These are phyloP conservation scores for Conticribra weissflogii DNA, from an alignment of 108 stramenopile species.

Conservation along the genomic window DNA sequence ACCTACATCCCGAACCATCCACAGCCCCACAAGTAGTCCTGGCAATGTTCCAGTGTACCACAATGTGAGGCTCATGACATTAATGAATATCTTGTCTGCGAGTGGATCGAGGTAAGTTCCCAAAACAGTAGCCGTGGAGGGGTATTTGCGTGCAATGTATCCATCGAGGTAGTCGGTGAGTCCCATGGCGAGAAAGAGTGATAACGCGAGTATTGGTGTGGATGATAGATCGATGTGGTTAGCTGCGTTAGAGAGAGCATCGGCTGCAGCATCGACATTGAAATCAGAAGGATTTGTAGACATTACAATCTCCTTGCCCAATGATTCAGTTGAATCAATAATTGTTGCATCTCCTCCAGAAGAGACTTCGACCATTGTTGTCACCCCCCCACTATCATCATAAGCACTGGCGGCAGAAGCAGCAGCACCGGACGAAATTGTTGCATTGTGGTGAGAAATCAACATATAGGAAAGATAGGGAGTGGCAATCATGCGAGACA, in stretches of 20 bases:
- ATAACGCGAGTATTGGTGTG: slow-evolving; percentile 27
- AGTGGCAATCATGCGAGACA: slow-evolving; percentile 71
- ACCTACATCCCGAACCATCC: slow-evolving; percentile 66
- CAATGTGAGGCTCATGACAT: slow-evolving; percentile 47
- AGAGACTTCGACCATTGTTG: too few species aligned
- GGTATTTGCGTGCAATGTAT: slow-evolving; percentile 73
- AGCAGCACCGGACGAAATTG: slow-evolving; percentile 34
- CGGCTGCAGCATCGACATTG: background rate
- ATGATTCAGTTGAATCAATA: too few species aligned
- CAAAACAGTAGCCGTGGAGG: slow-evolving; percentile 62
- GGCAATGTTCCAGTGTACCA: slow-evolving; percentile 72
- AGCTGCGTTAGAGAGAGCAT: slow-evolving; percentile 7
- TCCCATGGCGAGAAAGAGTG: slow-evolving; percentile 54
- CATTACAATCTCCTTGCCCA: too few species aligned
- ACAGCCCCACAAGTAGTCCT: slow-evolving; percentile 62
- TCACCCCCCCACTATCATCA: too few species aligned
- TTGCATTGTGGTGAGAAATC: slow-evolving; percentile 59
- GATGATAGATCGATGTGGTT: slow-evolving; percentile 29
- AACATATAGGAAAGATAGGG: slow-evolving; percentile 78
- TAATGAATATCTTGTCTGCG: slow-evolving; percentile 78
- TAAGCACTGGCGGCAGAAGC: too few species aligned
- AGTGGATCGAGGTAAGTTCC: slow-evolving; percentile 88
- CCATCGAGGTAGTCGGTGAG: slow-evolving; percentile 84
- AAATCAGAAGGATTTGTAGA: slow-evolving; percentile 4
- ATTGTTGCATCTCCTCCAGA: too few species aligned